Base-by-base conservation (phyloP, 2,329 filamentous ascomycete species). In the Calonectria henricotiae region DNA sequence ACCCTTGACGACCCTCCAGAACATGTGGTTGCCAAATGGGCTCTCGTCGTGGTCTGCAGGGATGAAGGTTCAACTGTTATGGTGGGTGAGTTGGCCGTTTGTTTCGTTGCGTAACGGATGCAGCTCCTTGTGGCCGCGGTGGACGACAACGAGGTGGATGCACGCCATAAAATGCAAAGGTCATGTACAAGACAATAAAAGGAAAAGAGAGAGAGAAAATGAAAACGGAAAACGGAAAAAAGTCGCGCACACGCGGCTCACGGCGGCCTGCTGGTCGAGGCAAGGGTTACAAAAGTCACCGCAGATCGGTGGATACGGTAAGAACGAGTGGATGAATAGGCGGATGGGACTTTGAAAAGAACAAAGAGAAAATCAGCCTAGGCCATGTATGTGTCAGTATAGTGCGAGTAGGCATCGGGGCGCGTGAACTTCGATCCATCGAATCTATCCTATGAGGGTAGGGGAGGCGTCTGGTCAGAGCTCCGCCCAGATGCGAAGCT, bases 191-290 rank as follows among this genome's bases (percentile, higher is more conserved):
- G 12, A 8, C 20, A 60, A 58, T 37, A 51, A 41, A 30, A n/a
- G 62, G 39, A 43, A 62, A 62, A 37, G 8, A 20, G 30, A 37
- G 30, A 39, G 11, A 37, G 25, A 70, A 77, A 77, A 77, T 17
- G 13, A 41, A 17, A 30, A n/a, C n/a, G 25, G 32, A 46, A 30
- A 30, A 30, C 4, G 27, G 13, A 37, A 27, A 70, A 77, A 77
- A 77, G 75, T 76, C 75, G 74, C 75, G 74, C 75, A 76, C 73
- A 55, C 71, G n/a, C 51, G 35, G 71, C 43, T 62, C 71, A 60
- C 32, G 20, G 68, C 51, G 60, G 65, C 32, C 55, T 44, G 70
- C 55, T 54, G 51, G 32, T 58, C 47, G 35, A 70, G 35, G 67
- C 37, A 72, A 71, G 62, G 46, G 68, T 47, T 61, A 43, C 5